phyloP scores from a whole-genome alignment of 306 rosid genomes.

The Canavalia ensiformis region DNA sequence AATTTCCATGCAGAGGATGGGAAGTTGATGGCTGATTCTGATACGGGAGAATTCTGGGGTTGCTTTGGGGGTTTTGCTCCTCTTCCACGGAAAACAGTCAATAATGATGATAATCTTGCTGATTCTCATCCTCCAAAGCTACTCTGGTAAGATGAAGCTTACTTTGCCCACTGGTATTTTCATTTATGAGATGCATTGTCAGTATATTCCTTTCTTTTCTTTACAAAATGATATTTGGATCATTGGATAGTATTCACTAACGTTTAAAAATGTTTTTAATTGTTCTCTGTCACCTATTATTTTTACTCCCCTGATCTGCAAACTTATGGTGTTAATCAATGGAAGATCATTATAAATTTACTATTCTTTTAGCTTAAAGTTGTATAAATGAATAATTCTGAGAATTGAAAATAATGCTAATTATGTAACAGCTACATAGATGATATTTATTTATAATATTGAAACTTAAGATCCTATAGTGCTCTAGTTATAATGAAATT shows the following conservation, averaged over 20 bases:
- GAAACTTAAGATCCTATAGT: constrained; percentile 35
- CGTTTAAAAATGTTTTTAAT: constrained; percentile 16
- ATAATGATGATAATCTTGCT: constrained; percentile 64
- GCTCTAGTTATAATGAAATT: constrained; percentile 49
- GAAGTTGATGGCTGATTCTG: constrained; percentile 96
- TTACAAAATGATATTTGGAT: constrained; percentile 27
- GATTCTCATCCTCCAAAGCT: constrained; percentile 76
- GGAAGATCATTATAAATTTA: not conserved
- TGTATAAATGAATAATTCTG: not conserved
- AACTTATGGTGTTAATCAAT: constrained; percentile 27
- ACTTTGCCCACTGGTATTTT: constrained; percentile 34
- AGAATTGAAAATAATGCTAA: constrained; percentile 25
- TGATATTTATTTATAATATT: constrained; percentile 39
- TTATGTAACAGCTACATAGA: constrained; percentile 19
- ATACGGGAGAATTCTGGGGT: constrained; percentile 96
- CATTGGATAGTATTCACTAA: not conserved
- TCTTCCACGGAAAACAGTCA: constrained; percentile 83
- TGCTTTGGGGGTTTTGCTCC: constrained; percentile 99
- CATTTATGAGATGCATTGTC: constrained; percentile 10
- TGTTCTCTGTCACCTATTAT: constrained; percentile 14
- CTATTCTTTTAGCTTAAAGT: constrained; percentile 35
- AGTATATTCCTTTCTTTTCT: constrained; percentile 24
- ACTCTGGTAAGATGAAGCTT: constrained; percentile 71
- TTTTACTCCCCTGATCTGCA: constrained; percentile 13
- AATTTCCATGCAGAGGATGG: constrained; percentile 84